phyloP scores from a whole-genome alignment of 139 green algal genomes.

The Chlorella vulgaris region DNA sequence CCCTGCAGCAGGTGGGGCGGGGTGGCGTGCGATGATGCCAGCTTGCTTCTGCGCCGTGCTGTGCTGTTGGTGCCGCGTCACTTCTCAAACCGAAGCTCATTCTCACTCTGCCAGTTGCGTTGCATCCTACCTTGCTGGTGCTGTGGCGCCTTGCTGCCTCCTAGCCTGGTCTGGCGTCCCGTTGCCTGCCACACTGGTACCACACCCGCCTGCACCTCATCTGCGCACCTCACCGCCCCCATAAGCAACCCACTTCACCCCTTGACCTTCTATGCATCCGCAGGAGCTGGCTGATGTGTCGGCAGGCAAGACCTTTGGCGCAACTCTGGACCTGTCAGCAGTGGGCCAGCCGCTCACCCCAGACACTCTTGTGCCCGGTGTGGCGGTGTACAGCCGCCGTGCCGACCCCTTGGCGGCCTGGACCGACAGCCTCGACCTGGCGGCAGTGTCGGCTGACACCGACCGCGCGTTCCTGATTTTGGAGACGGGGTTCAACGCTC shows the following conservation, averaged over 20 bases:
- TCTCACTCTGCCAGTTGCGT: too few species aligned
- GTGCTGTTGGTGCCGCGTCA: too few species aligned
- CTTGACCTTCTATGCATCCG: neutral
- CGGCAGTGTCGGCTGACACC: conserved; percentile 75
- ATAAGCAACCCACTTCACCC: too few species aligned
- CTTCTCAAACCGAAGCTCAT: too few species aligned
- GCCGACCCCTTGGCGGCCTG: conserved; percentile 91
- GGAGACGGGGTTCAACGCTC: conserved; percentile 93
- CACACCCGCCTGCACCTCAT: too few species aligned
- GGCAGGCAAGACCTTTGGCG: conserved; percentile 70
- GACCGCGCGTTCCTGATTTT: conserved; percentile 89
- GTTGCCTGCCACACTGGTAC: too few species aligned
- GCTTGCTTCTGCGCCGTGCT: too few species aligned
- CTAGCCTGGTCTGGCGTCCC: too few species aligned
- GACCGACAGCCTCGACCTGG: conserved; percentile 95
- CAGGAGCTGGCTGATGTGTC: conserved; percentile 45
- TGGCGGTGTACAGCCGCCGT: conserved; percentile 92
- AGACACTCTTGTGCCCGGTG: conserved; percentile 51
- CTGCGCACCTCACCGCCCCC: too few species aligned
- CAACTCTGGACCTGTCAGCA: conserved; percentile 45
- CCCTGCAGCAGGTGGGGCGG: conserved; percentile 52
- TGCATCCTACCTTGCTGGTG: too few species aligned
- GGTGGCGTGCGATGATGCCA: neutral
- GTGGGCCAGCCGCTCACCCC: neutral
- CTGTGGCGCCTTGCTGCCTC: too few species aligned